A percentile compares a stretch with the other conserved stretches of the same genome.
Evolutionary conservation across 2,329 filamentous ascomycete species (phyloP).

Genomic region (Epichloe elymi): DNA sequence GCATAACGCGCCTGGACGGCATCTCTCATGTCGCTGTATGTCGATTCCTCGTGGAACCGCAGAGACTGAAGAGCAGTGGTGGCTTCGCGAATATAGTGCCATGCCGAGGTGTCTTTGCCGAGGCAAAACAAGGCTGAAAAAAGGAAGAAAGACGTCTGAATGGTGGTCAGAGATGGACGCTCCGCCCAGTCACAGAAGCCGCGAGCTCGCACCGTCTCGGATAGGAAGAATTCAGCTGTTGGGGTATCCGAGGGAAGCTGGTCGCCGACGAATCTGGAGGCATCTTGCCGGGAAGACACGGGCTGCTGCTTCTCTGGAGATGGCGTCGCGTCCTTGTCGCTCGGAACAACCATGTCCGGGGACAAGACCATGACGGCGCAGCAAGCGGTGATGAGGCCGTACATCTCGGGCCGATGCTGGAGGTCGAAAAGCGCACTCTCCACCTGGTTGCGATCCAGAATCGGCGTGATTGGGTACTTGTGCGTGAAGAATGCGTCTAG

Average conservation of each 20-base stretch:
- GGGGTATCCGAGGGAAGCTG: slow-evolving; percentile 2
- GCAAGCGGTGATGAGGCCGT: slow-evolving; percentile 15
- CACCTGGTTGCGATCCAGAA: slow-evolving; percentile 13
- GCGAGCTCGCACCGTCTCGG: slow-evolving; percentile 15
- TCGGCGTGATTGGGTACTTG: slow-evolving; percentile 22
- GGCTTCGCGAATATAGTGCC: slow-evolving; percentile 19
- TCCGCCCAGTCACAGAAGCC: slow-evolving; percentile 13
- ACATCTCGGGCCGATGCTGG: slow-evolving; percentile 10
- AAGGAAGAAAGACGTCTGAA: slow-evolving; percentile 21
- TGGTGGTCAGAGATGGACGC: slow-evolving; percentile 13
- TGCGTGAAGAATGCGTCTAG: slow-evolving; percentile 20
- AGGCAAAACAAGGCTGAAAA: slow-evolving; percentile 17
- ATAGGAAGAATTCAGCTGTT: slow-evolving; percentile 12
- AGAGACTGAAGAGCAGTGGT: slow-evolving; percentile 17
- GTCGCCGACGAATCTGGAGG: not conserved
- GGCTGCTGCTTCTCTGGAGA: too few species aligned
- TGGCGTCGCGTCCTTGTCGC: not conserved
- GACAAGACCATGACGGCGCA: slow-evolving; percentile 17
- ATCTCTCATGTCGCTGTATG: slow-evolving; percentile 9
- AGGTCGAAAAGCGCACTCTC: slow-evolving; percentile 8
- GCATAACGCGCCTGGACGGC: slow-evolving; percentile 7
- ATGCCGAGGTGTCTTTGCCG: slow-evolving; percentile 20
- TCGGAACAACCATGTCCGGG: slow-evolving; percentile 13
- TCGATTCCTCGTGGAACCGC: slow-evolving; percentile 16
- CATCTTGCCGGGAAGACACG: not conserved